Evolutionary conservation across 257 asterid genomes (phyloP).

Genomic region (Ilex asprella): DNA sequence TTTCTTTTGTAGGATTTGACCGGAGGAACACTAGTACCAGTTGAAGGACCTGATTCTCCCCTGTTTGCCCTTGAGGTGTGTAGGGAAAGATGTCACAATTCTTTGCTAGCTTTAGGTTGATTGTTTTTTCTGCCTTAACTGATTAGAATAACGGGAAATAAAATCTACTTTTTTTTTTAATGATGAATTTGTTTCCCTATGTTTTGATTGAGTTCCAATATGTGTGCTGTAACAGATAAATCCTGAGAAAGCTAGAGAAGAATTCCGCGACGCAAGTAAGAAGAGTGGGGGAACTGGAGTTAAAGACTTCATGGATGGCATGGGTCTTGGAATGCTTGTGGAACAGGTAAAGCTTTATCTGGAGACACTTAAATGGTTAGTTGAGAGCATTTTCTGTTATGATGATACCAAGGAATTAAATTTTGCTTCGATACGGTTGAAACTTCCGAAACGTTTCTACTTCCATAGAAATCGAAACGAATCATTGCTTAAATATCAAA

Average conservation of each 20-base stretch:
- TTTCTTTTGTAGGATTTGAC: conserved; percentile 64
- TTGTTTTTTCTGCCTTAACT: background rate
- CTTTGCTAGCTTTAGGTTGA: background rate
- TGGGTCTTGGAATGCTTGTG: conserved; percentile 91
- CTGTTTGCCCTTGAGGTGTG: conserved; percentile 96
- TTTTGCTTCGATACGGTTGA: too few relatives aligned
- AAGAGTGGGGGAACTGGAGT: conserved; percentile 78
- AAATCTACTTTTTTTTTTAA: background rate
- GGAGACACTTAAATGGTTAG: background rate
- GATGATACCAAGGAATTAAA: too few relatives aligned
- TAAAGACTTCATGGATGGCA: conserved; percentile 97
- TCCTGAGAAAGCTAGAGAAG: conserved; percentile 95
- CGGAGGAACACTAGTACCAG: conserved; percentile 82
- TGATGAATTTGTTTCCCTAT: background rate
- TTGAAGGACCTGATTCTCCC: conserved; percentile 86
- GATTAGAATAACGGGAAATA: background rate
- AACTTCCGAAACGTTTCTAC: too few relatives aligned
- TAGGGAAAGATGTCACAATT: conserved; percentile 8
- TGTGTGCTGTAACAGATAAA: conserved; percentile 57
- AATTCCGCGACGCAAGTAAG: conserved; percentile 60
- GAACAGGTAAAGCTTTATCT: conserved; percentile 65
- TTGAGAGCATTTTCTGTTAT: too few relatives aligned
- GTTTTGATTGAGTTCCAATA: conserved; percentile 1
- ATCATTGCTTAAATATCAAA: too few relatives aligned
- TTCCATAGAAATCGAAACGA: too few relatives aligned